Conservation (phyloP, 306 rosid genomes). For the Oxytropis ochrocephala region DNA sequence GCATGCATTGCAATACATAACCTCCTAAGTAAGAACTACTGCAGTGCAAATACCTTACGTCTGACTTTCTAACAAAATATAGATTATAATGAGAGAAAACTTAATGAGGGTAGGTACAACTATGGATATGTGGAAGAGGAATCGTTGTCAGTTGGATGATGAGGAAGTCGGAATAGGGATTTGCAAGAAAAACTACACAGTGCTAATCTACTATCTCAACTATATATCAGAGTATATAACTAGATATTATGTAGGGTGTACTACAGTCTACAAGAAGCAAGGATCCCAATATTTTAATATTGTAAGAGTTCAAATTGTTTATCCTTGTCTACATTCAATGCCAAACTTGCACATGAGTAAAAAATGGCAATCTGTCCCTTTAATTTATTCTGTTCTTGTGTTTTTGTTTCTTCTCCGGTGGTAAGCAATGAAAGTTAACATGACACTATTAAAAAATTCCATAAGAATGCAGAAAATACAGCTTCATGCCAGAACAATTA, state of each 20-base stretch:
- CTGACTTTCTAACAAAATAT: not conserved
- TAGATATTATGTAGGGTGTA: not conserved
- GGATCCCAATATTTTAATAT: not conserved
- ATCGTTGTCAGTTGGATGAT: not conserved
- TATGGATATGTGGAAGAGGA: not conserved
- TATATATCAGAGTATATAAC: not conserved
- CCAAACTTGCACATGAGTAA: not conserved
- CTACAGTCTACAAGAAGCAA: not conserved
- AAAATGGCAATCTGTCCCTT: not conserved
- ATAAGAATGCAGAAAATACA: not conserved
- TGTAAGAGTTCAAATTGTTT: not conserved
- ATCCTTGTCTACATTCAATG: not conserved
- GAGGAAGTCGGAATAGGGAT: not conserved
- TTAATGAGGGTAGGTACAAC: not conserved
- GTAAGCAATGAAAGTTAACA: not conserved
- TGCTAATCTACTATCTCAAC: not conserved
- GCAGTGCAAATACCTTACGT: not conserved
- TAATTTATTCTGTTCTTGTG: not conserved
- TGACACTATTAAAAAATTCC: not conserved
- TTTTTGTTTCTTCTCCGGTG: not conserved
- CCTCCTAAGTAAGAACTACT: not conserved
- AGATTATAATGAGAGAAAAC: not conserved
- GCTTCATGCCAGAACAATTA: slow-evolving; percentile 7
- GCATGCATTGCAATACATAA: not conserved
- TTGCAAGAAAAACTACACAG: not conserved